Conservation (phyloP, 2,329 filamentous ascomycete species). For the Huntiella bhutanensis region DNA sequence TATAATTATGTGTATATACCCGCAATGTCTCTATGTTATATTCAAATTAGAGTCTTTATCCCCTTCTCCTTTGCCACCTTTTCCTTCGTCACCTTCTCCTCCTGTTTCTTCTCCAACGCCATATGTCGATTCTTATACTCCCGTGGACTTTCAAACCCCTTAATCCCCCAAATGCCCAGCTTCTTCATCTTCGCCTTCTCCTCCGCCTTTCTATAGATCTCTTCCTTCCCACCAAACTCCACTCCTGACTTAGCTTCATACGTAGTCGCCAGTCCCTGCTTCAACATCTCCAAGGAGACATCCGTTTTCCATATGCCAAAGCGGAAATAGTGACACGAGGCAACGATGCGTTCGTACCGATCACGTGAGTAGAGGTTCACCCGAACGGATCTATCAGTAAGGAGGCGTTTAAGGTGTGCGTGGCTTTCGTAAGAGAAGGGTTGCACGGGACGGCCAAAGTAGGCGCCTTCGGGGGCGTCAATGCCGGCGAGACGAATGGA, state of each 20-base stretch:
- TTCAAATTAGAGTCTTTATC: neutral
- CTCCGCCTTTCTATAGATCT: slow-evolving; percentile 47
- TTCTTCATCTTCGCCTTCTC: slow-evolving; percentile 43
- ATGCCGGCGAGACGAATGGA: slow-evolving; percentile 77
- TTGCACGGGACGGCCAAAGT: slow-evolving; percentile 79
- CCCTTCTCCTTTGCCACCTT: neutral
- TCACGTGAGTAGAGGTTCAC: slow-evolving; percentile 70
- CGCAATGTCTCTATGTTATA: too few relatives aligned
- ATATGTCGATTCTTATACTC: slow-evolving; percentile 50
- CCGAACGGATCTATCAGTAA: slow-evolving; percentile 55
- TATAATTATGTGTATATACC: too few relatives aligned
- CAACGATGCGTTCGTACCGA: slow-evolving; percentile 83
- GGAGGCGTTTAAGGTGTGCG: slow-evolving; percentile 55
- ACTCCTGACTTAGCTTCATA: slow-evolving; percentile 84
- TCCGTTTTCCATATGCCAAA: slow-evolving; percentile 53
- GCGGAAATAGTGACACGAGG: slow-evolving; percentile 58
- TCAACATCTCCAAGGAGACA: slow-evolving; percentile 79
- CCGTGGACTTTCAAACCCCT: slow-evolving; percentile 61
- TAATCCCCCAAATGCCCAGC: slow-evolving; percentile 58
- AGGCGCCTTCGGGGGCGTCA: slow-evolving; percentile 80
- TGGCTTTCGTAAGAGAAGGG: slow-evolving; percentile 68
- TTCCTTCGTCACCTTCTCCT: neutral
- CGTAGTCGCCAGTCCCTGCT: slow-evolving; percentile 64
- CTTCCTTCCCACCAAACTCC: slow-evolving; percentile 62
- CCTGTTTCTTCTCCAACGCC: neutral